These are phyloP conservation scores for Zopfia rhizophila DNA, from an alignment of 2,329 filamentous ascomycete genomes.

Conservation along the genomic window DNA sequence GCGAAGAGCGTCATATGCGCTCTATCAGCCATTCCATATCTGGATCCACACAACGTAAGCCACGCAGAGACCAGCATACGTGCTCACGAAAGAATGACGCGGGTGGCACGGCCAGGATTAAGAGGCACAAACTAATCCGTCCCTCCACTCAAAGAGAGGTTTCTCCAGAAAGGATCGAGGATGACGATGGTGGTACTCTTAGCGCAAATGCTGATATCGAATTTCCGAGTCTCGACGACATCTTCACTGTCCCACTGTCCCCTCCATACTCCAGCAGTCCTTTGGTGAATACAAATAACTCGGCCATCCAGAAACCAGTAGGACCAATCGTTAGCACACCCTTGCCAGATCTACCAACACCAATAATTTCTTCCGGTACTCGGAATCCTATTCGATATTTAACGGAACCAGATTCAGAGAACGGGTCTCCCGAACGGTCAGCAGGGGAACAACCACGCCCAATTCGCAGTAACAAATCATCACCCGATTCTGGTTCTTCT, in stretches of 20 bases:
- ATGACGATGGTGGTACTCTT: too few species aligned
- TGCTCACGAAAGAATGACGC: too few species aligned
- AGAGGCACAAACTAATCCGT: conserved; percentile 34
- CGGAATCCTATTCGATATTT: conserved; percentile 25
- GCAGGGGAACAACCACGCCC: conserved; percentile 22
- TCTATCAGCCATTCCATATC: conserved; percentile 15
- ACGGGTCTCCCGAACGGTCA: conserved; percentile 24
- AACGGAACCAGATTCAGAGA: conserved; percentile 35
- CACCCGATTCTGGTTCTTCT: conserved; percentile 31
- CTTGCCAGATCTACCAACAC: conserved; percentile 39
- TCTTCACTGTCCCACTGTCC: conserved; percentile 55
- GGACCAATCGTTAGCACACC: conserved; percentile 15
- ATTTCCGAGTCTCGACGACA: conserved; percentile 26
- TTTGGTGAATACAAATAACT: conserved; percentile 15
- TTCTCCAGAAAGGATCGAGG: too few species aligned
- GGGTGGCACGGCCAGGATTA: conserved; percentile 26
- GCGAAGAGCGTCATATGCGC: conserved; percentile 10
- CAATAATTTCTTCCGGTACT: conserved; percentile 43
- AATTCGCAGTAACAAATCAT: conserved; percentile 31
- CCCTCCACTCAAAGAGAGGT: conserved; percentile 28
- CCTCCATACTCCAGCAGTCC: conserved; percentile 52
- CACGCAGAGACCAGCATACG: conserved; percentile 27
- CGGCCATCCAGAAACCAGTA: conserved; percentile 11
- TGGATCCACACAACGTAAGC: conserved; percentile 11
- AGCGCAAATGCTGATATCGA: too few species aligned